A percentile compares a stretch with the other conserved stretches of the same genome.
These are phyloP conservation scores for Bruguiera hainesii DNA, from an alignment of 441 rosid genomes.

Conservation along the genomic window DNA sequence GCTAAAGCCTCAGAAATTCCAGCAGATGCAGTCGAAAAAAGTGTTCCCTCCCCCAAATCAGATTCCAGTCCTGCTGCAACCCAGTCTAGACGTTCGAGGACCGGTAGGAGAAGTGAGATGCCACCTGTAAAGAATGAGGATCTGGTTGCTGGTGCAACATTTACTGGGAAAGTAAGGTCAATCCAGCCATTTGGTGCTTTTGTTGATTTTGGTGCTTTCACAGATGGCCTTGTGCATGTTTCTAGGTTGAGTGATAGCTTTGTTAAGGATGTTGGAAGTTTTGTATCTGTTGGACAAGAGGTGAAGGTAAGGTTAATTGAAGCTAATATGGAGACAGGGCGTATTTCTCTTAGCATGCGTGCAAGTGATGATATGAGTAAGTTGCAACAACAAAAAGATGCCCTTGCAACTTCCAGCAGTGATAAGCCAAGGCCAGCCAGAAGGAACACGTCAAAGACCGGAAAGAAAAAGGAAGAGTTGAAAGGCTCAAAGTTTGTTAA, in stretches of 20 bases:
- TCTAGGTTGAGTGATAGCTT: slow-evolving; percentile 74
- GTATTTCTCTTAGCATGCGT: slow-evolving; percentile 87
- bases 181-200: slow-evolving; percentile 97
- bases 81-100: slow-evolving; percentile 49
- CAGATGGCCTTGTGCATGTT: slow-evolving; percentile 93
- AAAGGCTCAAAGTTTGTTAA: slow-evolving; percentile 50
- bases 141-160: slow-evolving; percentile 67
- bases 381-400: slow-evolving; percentile 38
- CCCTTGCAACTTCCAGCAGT: slow-evolving; percentile 32
- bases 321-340: slow-evolving; percentile 66
- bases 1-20: slow-evolving; percentile 30
- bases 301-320: slow-evolving; percentile 79
- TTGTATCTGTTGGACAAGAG: slow-evolving; percentile 93
- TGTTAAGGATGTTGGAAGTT: slow-evolving; percentile 78
- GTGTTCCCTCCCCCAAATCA: slow-evolving; percentile 28
- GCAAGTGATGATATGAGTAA: slow-evolving; percentile 43
- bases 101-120: slow-evolving; percentile 74
- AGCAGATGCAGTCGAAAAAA: slow-evolving; percentile 32
- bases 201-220: slow-evolving; percentile 86
- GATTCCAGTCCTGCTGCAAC: slow-evolving; percentile 36
- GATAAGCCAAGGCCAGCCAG: slow-evolving; percentile 53
- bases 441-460: slow-evolving; percentile 43
- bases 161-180: slow-evolving; percentile 86
- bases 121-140: slow-evolving; percentile 64
- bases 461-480: slow-evolving; percentile 45